Evolutionary conservation across 2,329 filamentous ascomycete species (phyloP), one percentile per base, ranked within the genome.

Genomic region (Thyridium curvatum): DNA sequence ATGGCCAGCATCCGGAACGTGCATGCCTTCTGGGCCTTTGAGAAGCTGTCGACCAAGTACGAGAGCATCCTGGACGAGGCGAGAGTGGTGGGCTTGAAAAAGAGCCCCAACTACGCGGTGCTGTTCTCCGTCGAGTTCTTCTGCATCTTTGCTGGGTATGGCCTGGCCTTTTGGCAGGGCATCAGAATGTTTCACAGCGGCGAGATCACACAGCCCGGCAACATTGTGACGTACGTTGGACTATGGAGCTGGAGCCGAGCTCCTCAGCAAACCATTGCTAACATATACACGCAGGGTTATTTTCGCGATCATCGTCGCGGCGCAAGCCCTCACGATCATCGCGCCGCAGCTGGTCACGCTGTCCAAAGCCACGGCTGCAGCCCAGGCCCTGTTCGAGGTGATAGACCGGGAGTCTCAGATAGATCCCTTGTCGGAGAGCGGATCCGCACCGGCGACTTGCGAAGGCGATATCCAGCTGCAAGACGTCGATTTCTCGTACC

Each of bases 81-180:
- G 0, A 51, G 50, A 2, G 48, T 38, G 2, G 53, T 66, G 12
- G 70, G 66, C 0, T 48, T 53, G 3, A 68, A 65, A 41, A 74
- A 71, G 53, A 62, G 62, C 2, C 54, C 61, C 1, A 44, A 70
- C 4, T 65, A 65, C 33, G 63, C 62, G 13, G 48, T 69, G 3
- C 46, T 72, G 9, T 71, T 69, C 42, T 62, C 64, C 1, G 52
- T 55, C 3, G 64, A 71, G 44, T 72, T 69, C 49, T 69, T 69
- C 41, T 66, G 63, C 40, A 62, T 73, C 15, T 71, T 67, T 44
- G 53, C 62, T 3, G 68, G 66, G 4, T 71, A 70, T 42, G 67
- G 59, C 1, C 54, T 74, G 4, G 67, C 68, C 0, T 74, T 74
- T 41, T 74, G 71, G 69, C 66, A 73, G 41, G 71, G 71, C 0